phyloP scores from a whole-genome alignment of 208 protist species.

The Crithidia mellificae region DNA sequence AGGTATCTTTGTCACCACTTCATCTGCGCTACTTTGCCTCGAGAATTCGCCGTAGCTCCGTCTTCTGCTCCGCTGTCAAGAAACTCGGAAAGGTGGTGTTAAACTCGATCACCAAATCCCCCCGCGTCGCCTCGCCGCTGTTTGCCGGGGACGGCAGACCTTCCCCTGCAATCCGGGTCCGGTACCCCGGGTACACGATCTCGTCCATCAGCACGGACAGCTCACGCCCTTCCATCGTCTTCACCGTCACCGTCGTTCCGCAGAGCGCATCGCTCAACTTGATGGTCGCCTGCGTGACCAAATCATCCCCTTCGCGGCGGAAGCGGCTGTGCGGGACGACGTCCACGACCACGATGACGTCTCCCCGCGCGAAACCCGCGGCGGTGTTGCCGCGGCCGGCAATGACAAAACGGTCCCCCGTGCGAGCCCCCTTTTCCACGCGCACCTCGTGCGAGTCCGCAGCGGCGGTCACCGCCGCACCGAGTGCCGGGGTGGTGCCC shows the following conservation, averaged over 20 bases:
- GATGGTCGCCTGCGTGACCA: slow-evolving; percentile 67
- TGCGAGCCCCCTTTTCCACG: slow-evolving; percentile 71
- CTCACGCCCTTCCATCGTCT: slow-evolving; percentile 79
- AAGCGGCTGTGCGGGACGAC: slow-evolving; percentile 74
- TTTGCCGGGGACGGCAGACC: slow-evolving; percentile 46
- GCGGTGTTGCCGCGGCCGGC: slow-evolving; percentile 65
- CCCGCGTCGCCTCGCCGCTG: slow-evolving; percentile 42
- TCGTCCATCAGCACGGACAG: slow-evolving; percentile 83
- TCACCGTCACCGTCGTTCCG: slow-evolving; percentile 79
- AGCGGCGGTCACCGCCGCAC: slow-evolving; percentile 32
- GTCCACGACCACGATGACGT: slow-evolving; percentile 73
- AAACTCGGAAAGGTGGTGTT: slow-evolving; percentile 81
- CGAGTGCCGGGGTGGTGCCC: slow-evolving; percentile 11
- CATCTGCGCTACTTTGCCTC: slow-evolving; percentile 60
- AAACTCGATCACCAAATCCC: slow-evolving; percentile 84
- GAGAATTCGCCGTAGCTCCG: slow-evolving; percentile 78
- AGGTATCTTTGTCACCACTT: too few species aligned
- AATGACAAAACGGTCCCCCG: slow-evolving; percentile 65
- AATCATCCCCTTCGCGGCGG: slow-evolving; percentile 81
- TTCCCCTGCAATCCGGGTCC: slow-evolving; percentile 69
- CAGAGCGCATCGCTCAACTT: slow-evolving; percentile 83
- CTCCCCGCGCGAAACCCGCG: slow-evolving; percentile 60
- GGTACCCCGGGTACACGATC: slow-evolving; percentile 85
- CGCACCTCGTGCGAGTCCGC: slow-evolving; percentile 64
- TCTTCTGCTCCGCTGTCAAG: slow-evolving; percentile 86